These are phyloP conservation scores for Cylindrodendrum hubeiense DNA, from an alignment of 2,329 filamentous ascomycete genomes.

Conservation along the genomic window DNA sequence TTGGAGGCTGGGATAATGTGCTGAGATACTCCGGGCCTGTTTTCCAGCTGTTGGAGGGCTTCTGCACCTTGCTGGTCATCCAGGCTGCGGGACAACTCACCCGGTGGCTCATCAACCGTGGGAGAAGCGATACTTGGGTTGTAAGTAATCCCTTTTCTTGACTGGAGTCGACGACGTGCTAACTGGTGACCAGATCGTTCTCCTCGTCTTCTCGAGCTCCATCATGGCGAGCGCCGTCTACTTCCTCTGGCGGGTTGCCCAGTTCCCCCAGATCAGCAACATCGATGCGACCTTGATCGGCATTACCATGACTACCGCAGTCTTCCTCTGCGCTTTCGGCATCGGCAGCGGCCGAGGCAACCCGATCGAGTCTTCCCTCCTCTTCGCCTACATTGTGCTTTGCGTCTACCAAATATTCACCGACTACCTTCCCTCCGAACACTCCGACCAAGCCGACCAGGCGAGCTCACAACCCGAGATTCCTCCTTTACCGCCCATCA, in stretches of 20 bases:
- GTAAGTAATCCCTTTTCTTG: conserved; percentile 63
- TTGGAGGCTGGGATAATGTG: conserved; percentile 90
- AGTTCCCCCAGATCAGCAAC: conserved; percentile 93
- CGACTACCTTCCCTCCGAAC: conserved; percentile 90
- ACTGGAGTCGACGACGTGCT: conserved; percentile 40
- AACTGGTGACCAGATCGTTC: conserved; percentile 77
- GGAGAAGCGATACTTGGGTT: conserved; percentile 96
- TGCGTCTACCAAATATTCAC: conserved; percentile 99
- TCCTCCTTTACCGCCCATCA: conserved; percentile 94
- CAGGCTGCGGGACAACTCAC: conserved; percentile 96
- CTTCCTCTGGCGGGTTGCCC: conserved; percentile 94
- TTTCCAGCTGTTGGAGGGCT: conserved; percentile 95
- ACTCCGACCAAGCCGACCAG: conserved; percentile 65
- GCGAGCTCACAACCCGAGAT: conserved; percentile 81
- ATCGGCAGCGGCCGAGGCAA: conserved; percentile 95
- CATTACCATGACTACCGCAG: conserved; percentile 89
- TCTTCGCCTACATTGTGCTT: conserved; percentile 98
- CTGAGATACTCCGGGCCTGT: conserved; percentile 92
- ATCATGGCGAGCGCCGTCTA: conserved; percentile 95
- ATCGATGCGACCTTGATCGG: conserved; percentile 94
- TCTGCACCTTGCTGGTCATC: conserved; percentile 95
- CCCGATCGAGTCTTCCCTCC: conserved; percentile 91
- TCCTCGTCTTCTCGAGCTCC: conserved; percentile 88
- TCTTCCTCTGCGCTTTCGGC: conserved; percentile 93
- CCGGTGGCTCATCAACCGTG: conserved; percentile 92